These are phyloP conservation scores for Tylopilus orsonianus DNA, from an alignment of 1,284 basidiomycete genomes.

Conservation along the genomic window DNA sequence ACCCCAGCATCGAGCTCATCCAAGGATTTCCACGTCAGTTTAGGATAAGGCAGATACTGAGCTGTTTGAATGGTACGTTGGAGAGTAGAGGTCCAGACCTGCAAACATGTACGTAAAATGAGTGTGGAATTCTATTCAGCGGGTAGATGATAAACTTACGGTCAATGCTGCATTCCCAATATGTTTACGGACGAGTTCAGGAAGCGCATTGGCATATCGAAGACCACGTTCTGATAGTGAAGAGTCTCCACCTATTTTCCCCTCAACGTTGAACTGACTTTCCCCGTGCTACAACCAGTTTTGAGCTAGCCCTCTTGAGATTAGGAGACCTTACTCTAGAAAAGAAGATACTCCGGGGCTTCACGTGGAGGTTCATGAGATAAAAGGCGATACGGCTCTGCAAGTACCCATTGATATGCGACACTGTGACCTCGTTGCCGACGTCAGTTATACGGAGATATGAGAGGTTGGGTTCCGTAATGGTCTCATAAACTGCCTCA, in stretches of 20 bases:
- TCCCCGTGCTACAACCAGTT: constrained; percentile 82
- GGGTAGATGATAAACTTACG: constrained; percentile 44
- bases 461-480: constrained; percentile 83
- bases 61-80: constrained; percentile 93
- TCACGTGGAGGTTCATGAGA: constrained; percentile 97
- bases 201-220: constrained; percentile 85
- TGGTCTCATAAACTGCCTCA: constrained; percentile 94
- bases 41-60: constrained; percentile 78
- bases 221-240: constrained; percentile 82
- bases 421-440: constrained; percentile 81
- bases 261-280: constrained; percentile 95
- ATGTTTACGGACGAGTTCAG: constrained; percentile 86
- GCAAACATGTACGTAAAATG: constrained; percentile 11
- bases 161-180: constrained; percentile 88
- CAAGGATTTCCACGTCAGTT: constrained; percentile 97
- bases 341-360: constrained; percentile 95
- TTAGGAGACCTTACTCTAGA: constrained; percentile 67
- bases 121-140: background rate
- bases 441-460: constrained; percentile 90
- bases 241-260: constrained; percentile 97
- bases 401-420: constrained; percentile 88
- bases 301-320: background rate
- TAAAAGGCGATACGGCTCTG: constrained; percentile 98
- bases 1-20: constrained; percentile 99
- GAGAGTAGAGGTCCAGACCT: constrained; percentile 97